Conservation (phyloP, 2,329 filamentous ascomycete genomes). For the Nigrograna mackinnonii region DNA sequence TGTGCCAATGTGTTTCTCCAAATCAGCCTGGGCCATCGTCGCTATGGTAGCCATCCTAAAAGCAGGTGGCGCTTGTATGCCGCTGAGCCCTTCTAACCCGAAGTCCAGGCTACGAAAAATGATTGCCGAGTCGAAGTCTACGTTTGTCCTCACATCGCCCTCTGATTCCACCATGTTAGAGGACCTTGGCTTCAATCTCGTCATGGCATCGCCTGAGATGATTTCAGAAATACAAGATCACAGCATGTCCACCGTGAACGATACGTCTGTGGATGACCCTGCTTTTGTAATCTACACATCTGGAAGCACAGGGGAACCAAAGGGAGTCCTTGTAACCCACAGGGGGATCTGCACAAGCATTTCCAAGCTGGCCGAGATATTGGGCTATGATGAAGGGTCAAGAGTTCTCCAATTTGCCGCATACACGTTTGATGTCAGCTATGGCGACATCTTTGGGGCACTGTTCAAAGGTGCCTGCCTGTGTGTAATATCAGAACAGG, state of each 20-base stretch:
- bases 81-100: slow-evolving; percentile 39
- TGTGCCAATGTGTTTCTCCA: slow-evolving; percentile 26
- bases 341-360: slow-evolving; percentile 18
- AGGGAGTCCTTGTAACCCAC: slow-evolving; percentile 12
- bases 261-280: slow-evolving; percentile 4
- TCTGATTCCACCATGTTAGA: slow-evolving; percentile 6
- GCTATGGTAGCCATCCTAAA: slow-evolving; percentile 48
- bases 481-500: slow-evolving; percentile 57
- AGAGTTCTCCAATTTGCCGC: slow-evolving; percentile 36
- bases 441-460: slow-evolving; percentile 56
- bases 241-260: slow-evolving; percentile 23
- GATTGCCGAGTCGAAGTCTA: slow-evolving; percentile 31
- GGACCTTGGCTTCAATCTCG: slow-evolving; percentile 6
- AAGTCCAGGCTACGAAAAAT: slow-evolving; percentile 34
- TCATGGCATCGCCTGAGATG: background rate
- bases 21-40: slow-evolving; percentile 25
- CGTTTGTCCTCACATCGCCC: slow-evolving; percentile 6
- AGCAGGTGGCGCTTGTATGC: slow-evolving; percentile 35
- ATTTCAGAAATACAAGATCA: background rate
- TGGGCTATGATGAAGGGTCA: slow-evolving; percentile 9
- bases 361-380: slow-evolving; percentile 3
- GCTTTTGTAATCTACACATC: slow-evolving; percentile 14
- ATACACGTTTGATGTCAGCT: slow-evolving; percentile 57
- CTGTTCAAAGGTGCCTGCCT: slow-evolving; percentile 50
- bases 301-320: slow-evolving; percentile 15